These are phyloP conservation scores for Coix lacrymajobi DNA, from an alignment of 176 grass and related monocot genomes.

Conservation along the genomic window DNA sequence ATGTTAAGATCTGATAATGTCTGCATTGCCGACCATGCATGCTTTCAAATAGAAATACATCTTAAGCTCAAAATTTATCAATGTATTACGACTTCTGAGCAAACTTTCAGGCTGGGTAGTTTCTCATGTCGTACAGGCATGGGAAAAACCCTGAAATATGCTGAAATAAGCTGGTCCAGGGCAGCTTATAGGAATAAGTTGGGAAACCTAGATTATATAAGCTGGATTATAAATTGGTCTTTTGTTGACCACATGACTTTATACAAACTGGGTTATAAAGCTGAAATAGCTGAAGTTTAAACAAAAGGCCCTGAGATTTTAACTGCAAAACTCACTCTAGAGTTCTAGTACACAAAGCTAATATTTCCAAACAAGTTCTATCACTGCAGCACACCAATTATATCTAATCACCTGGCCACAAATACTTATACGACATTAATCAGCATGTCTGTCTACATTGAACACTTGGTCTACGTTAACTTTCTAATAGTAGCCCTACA, in stretches of 20 bases:
- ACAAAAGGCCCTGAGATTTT: not conserved
- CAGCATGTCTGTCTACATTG: not conserved
- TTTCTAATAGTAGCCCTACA: not conserved
- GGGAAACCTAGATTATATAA: not conserved
- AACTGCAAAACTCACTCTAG: not conserved
- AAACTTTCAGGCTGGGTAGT: not conserved
- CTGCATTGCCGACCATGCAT: not conserved
- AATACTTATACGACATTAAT: conserved; percentile 1
- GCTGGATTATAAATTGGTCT: not conserved
- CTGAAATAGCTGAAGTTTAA: not conserved
- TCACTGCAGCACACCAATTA: not conserved
- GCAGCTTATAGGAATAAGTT: not conserved
- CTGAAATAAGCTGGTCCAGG: not conserved
- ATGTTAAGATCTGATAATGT: not conserved
- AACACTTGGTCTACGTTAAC: not conserved
- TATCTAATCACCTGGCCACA: not conserved
- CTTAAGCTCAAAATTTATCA: not conserved
- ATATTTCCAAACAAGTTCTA: not conserved
- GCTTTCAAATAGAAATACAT: not conserved
- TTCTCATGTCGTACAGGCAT: not conserved
- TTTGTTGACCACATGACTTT: not conserved
- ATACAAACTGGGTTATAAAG: not conserved
- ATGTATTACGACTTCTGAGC: not conserved
- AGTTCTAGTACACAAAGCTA: not conserved
- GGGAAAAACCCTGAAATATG: not conserved